phyloP scores from a whole-genome alignment of 108 stramenopile genomes.

The Fragilariopsis cylindrus region DNA sequence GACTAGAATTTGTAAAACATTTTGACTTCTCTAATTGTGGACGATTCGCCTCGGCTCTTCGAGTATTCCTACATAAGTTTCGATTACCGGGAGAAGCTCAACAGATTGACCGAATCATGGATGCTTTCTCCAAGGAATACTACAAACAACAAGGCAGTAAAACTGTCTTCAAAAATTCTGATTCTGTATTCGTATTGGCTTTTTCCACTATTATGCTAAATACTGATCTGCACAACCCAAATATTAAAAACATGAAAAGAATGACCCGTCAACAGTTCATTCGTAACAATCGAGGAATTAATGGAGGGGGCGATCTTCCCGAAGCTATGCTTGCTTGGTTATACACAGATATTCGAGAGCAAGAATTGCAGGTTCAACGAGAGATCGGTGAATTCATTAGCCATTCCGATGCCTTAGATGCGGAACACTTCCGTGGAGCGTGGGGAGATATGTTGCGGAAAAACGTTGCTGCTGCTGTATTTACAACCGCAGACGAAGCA shows the following conservation, averaged over 20 bases:
- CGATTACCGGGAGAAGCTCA: constrained; percentile 97
- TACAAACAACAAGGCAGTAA: constrained; percentile 55
- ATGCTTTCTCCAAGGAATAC: constrained; percentile 84
- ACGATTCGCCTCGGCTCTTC: constrained; percentile 80
- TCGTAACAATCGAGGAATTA: constrained; percentile 91
- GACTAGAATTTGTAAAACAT: constrained; percentile 54
- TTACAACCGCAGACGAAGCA: constrained; percentile 58
- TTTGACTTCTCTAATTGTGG: constrained; percentile 76
- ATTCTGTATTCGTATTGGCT: constrained; percentile 92
- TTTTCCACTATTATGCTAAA: constrained; percentile 96
- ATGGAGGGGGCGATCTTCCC: constrained; percentile 89
- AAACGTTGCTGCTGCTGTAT: constrained; percentile 62
- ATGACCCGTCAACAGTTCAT: constrained; percentile 94
- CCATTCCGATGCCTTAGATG: constrained; percentile 37
- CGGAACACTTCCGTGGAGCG: constrained; percentile 45
- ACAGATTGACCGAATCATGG: constrained; percentile 96
- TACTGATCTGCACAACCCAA: constrained; percentile 91
- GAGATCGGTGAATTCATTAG: constrained; percentile 54
- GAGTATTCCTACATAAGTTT: constrained; percentile 83
- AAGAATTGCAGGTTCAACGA: constrained; percentile 71
- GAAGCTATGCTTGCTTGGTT: constrained; percentile 71
- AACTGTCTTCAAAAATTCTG: constrained; percentile 74
- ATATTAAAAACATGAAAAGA: constrained; percentile 81
- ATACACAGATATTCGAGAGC: constrained; percentile 81
- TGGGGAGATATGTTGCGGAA: constrained; percentile 64